Percentiles rank a stretch among this genome's conserved stretches.
phyloP scores from a whole-genome alignment of 108 stramenopile genomes.

The Skeletonema marinoi region DNA sequence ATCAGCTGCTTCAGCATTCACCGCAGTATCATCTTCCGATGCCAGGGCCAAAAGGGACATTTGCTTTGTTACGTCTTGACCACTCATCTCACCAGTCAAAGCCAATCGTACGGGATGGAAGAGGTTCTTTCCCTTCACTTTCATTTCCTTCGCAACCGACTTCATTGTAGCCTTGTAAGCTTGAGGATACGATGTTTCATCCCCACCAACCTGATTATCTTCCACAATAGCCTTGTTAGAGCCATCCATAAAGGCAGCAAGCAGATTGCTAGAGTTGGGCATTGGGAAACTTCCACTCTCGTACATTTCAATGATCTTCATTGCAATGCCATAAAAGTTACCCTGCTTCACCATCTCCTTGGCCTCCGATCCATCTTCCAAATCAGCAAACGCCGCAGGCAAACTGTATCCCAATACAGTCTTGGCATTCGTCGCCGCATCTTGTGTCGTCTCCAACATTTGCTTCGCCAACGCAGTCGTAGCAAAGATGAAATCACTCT shows the following conservation, averaged over 20 bases:
- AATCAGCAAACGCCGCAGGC: slow-evolving; percentile 61
- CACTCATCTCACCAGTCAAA: slow-evolving; percentile 95
- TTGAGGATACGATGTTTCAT: slow-evolving; percentile 53
- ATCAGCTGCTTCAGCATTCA: slow-evolving; percentile 59
- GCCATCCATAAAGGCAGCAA: slow-evolving; percentile 78
- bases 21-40: slow-evolving; percentile 52
- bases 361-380: slow-evolving; percentile 71
- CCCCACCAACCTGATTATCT: slow-evolving; percentile 69
- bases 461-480: slow-evolving; percentile 85
- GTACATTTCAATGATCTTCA: slow-evolving; percentile 55
- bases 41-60: slow-evolving; percentile 78
- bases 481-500: slow-evolving; percentile 65
- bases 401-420: slow-evolving; percentile 83
- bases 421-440: slow-evolving; percentile 84
- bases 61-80: slow-evolving; percentile 97
- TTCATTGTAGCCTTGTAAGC: slow-evolving; percentile 88
- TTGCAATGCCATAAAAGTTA: slow-evolving; percentile 76
- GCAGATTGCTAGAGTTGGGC: slow-evolving; percentile 56
- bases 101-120: slow-evolving; percentile 95
- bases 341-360: slow-evolving; percentile 78
- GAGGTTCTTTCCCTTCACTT: slow-evolving; percentile 89
- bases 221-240: slow-evolving; percentile 69
- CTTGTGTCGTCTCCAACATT: slow-evolving; percentile 91
- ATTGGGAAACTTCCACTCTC: slow-evolving; percentile 62
- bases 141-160: slow-evolving; percentile 79